Evolutionary conservation across 495 filamentous ascomycete genomes (phyloP).

Genomic region (Collariella sp.): DNA sequence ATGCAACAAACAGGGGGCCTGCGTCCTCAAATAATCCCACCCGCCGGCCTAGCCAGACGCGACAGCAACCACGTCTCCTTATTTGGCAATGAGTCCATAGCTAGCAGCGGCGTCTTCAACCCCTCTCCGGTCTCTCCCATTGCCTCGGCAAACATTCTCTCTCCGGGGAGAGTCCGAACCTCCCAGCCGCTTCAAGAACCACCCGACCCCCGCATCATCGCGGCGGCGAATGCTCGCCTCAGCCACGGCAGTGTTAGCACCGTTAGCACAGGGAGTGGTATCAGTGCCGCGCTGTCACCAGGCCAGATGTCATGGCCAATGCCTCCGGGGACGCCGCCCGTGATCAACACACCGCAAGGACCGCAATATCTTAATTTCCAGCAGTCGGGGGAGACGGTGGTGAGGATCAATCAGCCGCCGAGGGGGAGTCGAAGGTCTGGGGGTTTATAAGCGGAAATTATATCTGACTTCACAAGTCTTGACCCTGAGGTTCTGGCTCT

Average conservation of each 20-base stretch:
- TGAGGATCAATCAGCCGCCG: constrained; percentile 9
- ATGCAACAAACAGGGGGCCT: constrained; percentile 4
- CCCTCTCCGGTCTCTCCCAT: constrained; percentile 10
- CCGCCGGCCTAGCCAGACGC: background rate
- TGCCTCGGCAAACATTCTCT: background rate
- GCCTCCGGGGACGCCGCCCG: constrained; percentile 11
- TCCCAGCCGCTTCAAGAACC: background rate
- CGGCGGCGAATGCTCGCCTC: background rate
- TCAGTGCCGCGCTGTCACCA: constrained; percentile 10
- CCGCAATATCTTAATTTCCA: constrained; percentile 11
- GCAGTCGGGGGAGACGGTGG: constrained; percentile 11
- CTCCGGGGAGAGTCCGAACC: background rate
- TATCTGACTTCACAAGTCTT: background rate
- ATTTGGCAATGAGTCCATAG: constrained; percentile 1
- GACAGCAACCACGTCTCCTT: constrained; percentile 6
- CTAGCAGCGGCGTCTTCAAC: constrained; percentile 1
- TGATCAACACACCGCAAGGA: background rate
- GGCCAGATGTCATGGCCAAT: constrained; percentile 16
- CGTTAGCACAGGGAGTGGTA: constrained; percentile 5
- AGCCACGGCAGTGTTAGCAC: constrained; percentile 10
- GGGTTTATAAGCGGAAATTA: background rate
- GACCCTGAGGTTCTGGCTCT: too few species aligned
- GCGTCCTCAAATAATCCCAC: background rate
- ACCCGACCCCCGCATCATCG: background rate
- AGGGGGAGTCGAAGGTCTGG: background rate